Evolutionary conservation across 495 filamentous ascomycete species (phyloP).

Genomic region (Penicillium cataractarum): DNA sequence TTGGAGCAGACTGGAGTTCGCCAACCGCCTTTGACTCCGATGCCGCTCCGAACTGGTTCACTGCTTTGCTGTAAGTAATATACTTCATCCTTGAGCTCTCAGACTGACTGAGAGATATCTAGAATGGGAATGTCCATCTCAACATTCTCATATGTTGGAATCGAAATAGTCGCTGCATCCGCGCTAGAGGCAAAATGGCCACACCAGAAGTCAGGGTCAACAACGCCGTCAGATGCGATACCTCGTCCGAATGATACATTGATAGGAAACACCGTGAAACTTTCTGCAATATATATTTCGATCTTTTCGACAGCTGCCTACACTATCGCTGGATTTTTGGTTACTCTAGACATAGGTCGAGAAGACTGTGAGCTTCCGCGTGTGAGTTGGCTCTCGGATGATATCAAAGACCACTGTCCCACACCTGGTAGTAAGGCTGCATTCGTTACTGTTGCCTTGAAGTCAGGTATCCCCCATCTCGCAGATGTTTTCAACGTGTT

Average conservation of each 20-base stretch:
- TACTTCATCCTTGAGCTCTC: neutral
- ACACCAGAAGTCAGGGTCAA: neutral
- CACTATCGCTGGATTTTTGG: neutral
- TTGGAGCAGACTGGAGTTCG: neutral
- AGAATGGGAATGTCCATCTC: constrained; percentile 2
- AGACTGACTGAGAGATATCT: neutral
- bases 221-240: neutral
- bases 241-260: neutral
- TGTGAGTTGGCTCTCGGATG: neutral
- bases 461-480: neutral
- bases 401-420: neutral
- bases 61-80: neutral
- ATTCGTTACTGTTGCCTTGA: neutral
- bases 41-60: neutral
- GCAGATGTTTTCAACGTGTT: neutral
- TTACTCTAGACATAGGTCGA: neutral
- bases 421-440: neutral
- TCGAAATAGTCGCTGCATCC: neutral
- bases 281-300: neutral
- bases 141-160: neutral
- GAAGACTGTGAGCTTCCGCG: neutral
- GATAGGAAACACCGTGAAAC: neutral
- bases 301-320: neutral
- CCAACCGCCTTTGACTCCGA: neutral
- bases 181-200: neutral